Evolutionary conservation across 2,329 filamentous ascomycete species (phyloP).

Genomic region (Phialemonium atrogriseum): DNA sequence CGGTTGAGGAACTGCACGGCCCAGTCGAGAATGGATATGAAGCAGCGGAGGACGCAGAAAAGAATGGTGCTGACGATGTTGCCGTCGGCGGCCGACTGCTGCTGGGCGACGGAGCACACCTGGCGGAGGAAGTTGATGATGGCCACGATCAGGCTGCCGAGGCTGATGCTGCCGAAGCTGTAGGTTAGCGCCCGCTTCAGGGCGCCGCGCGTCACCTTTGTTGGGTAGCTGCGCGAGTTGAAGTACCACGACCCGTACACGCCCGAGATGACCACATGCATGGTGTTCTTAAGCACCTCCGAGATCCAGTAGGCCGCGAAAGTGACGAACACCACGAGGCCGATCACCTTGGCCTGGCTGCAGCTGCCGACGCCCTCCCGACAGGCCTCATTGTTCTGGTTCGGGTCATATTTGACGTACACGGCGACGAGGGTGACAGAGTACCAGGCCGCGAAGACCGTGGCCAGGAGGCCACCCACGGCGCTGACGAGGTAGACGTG

Average conservation of each 20-base stretch:
- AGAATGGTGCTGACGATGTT: constrained; percentile 58
- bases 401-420: constrained; percentile 75
- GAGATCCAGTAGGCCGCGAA: constrained; percentile 93
- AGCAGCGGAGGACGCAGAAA: constrained; percentile 68
- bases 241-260: constrained; percentile 96
- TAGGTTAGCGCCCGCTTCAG: constrained; percentile 76
- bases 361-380: constrained; percentile 52
- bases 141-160: constrained; percentile 79
- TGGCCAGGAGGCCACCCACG: constrained; percentile 69
- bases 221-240: constrained; percentile 60
- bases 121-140: constrained; percentile 82
- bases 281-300: constrained; percentile 89
- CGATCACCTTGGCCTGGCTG: constrained; percentile 69
- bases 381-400: constrained; percentile 41
- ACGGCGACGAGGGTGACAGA: constrained; percentile 78
- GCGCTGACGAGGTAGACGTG: constrained; percentile 82
- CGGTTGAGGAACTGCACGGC: constrained; percentile 82
- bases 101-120: constrained; percentile 68
- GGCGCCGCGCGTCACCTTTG: constrained; percentile 73
- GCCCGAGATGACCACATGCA: constrained; percentile 79
- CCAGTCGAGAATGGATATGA: constrained; percentile 77
- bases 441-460: constrained; percentile 77
- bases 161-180: constrained; percentile 83
- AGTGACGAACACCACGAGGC: constrained; percentile 76
- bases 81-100: constrained; percentile 54